Base-by-base conservation (phyloP, 1,284 basidiomycete genomes). In the Grifola frondosa region DNA sequence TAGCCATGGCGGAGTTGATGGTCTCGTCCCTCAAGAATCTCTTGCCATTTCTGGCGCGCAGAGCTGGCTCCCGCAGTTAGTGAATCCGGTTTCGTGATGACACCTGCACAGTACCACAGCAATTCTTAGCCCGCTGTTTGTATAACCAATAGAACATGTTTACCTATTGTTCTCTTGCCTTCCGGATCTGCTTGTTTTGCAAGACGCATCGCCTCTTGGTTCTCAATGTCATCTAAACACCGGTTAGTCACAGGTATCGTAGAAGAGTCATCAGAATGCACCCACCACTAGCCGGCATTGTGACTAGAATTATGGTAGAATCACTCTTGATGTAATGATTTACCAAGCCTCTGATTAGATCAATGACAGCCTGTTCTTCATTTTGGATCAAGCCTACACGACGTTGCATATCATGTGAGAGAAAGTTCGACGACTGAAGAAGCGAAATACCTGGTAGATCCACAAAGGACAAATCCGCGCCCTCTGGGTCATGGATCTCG, bases 1-100 rank as follows among this genome's bases (percentile, higher is more conserved):
- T 83, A 84, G 1, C 83, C 83, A 28, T 77, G 77, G 13, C 54
- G 66, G 13, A 81, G 64, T 1, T 13, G 40, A 44, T 80, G 60
- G 15, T 37, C 32, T 3, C 50, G 54, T 15, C 75, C 75, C 46
- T 75, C 67, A 13, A 83, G 60, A 5, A 80, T 62, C 2, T 70
- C 65, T 16, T 64, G 55, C 80, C 81, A 83, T 29, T 45, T 51
- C 20, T 64, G 39, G 12, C 59, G 71, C 6, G 62, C 31, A 22
- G 66, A 68, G 10, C 60, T 68, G 0, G 70, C 69, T 8, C 78
- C 79, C 0, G 52, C 28, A 0, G 62, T 56, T 1, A 84, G 58
- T 6, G 58, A 65, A 40, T 85, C 82, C 0, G 81, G 77, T 45
- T 85, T 84, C 0, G 82, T 84, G 13, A 84, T 63, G 1, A 84